A percentile compares a stretch with the other conserved stretches of the same genome.
Conservation (phyloP, 768 basidiomycete species). For the Podaxis carcinomalis region DNA sequence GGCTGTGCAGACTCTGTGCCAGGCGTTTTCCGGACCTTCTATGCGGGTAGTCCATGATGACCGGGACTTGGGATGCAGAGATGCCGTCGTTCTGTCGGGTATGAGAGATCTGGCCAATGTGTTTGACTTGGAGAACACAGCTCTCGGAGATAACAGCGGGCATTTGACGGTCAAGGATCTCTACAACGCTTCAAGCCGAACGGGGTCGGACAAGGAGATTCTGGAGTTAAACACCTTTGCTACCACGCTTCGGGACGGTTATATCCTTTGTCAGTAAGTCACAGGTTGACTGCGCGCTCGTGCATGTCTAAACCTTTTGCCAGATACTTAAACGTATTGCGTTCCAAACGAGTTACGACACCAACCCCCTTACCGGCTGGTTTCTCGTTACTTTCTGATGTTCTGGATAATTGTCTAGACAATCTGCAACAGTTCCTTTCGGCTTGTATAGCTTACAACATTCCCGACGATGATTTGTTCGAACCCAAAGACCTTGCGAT, state of each 20-base stretch:
- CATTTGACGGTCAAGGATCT: background rate
- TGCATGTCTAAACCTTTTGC: background rate
- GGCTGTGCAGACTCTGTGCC: background rate
- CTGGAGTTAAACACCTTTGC: background rate
- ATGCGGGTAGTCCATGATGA: too few species aligned
- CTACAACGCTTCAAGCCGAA: background rate
- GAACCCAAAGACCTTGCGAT: background rate
- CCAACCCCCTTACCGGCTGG: background rate
- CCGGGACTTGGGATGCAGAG: background rate
- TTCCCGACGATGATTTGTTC: background rate
- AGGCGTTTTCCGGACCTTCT: background rate
- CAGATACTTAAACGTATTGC: background rate
- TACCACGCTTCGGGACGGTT: background rate
- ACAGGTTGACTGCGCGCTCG: background rate
- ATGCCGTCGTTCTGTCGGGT: background rate
- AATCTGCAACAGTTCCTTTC: background rate
- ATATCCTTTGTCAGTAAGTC: slow-evolving; percentile 2
- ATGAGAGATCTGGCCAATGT: background rate
- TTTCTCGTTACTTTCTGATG: background rate
- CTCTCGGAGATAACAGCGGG: background rate
- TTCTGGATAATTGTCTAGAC: background rate
- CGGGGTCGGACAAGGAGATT: background rate
- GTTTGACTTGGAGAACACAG: background rate
- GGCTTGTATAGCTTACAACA: background rate
- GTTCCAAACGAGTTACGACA: background rate